Conservation (phyloP, 1,284 basidiomycete species). For the Hemileccinum hortonii region DNA sequence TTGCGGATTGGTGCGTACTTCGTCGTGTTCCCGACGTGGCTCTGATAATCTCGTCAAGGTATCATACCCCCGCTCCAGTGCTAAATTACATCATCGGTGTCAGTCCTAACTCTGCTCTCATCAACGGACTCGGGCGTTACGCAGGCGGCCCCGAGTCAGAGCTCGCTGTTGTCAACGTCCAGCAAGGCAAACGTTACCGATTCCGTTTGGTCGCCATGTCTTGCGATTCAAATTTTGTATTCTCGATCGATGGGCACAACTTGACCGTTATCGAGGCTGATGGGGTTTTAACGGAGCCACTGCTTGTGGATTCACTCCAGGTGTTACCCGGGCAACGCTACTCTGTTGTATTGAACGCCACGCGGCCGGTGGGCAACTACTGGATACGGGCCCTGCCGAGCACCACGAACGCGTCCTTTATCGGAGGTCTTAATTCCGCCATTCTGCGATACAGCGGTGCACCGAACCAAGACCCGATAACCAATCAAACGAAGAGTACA, state of each 20-base stretch:
- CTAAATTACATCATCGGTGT: slow-evolving; percentile 18
- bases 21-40: background rate
- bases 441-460: slow-evolving; percentile 56
- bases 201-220: slow-evolving; percentile 32
- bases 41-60: slow-evolving; percentile 17
- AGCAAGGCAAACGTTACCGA: slow-evolving; percentile 31
- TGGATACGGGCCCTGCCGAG: slow-evolving; percentile 30
- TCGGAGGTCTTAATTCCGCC: slow-evolving; percentile 46
- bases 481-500: slow-evolving; percentile 24
- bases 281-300: slow-evolving; percentile 30
- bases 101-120: slow-evolving; percentile 26
- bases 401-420: slow-evolving; percentile 21
- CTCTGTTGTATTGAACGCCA: slow-evolving; percentile 29
- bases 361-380: slow-evolving; percentile 26
- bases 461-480: slow-evolving; percentile 39
- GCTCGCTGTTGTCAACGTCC: slow-evolving; percentile 31
- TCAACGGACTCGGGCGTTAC: slow-evolving; percentile 36
- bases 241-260: slow-evolving; percentile 36
- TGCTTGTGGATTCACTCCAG: slow-evolving; percentile 31
- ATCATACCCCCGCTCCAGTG: slow-evolving; percentile 21
- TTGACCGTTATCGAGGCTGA: slow-evolving; percentile 39
- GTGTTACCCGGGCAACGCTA: slow-evolving; percentile 32
- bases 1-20: slow-evolving; percentile 26
- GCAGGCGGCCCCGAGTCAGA: slow-evolving; percentile 21
- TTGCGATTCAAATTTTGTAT: slow-evolving; percentile 29